Evolutionary conservation across 2,329 filamentous ascomycete species (phyloP), one percentile per base, ranked within the genome.

Genomic region (Lachnellula hyalina): DNA sequence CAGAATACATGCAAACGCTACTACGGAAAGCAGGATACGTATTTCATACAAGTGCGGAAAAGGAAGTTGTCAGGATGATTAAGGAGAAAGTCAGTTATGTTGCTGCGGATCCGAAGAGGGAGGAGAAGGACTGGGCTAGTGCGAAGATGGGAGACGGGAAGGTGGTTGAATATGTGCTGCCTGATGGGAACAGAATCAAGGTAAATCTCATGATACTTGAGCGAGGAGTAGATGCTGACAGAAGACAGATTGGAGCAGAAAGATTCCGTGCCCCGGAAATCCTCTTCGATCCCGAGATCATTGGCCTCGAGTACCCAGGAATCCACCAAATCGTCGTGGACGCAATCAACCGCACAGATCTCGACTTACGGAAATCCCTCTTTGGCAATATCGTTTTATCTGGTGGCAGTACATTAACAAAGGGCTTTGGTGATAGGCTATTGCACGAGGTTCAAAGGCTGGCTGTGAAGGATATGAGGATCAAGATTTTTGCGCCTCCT

Each of bases 261-360:
- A 85, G 94, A 49, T 99, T 97, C 79, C 84, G 94, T 61, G 94
- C 94, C 3, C 91, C 94, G 1, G 94, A 99, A 73, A 97, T 99
- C 64, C 82, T 99, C 28, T 99, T 99, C 73, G 93, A 97, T 66
- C 94, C 94, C 3, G 94, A 97, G 69, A 86, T 99, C 65, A 96
- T 99, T 65, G 91, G 94, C 11, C 85, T 96, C 51, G 94, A 99
- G 74, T 99, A 96, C 75, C 90, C 91, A 5, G 94, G 94, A 57
- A 87, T 99, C 53, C 94, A 99, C 73, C 94, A 99, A 73, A 96
- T 99, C 60, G 90, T 99, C 36, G 92, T 96, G 52, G 94, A 99
- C 69, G 85, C 94, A 51, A 99, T 99, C 72, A 91, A 87, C 71
- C 84, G 93, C 61, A 96, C 93, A 28, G 94, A 99, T 72, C 85